A percentile compares a stretch with the other conserved stretches of the same genome.
phyloP scores from a whole-genome alignment of 140 eudicot genomes.

The Senecio squalidus region DNA sequence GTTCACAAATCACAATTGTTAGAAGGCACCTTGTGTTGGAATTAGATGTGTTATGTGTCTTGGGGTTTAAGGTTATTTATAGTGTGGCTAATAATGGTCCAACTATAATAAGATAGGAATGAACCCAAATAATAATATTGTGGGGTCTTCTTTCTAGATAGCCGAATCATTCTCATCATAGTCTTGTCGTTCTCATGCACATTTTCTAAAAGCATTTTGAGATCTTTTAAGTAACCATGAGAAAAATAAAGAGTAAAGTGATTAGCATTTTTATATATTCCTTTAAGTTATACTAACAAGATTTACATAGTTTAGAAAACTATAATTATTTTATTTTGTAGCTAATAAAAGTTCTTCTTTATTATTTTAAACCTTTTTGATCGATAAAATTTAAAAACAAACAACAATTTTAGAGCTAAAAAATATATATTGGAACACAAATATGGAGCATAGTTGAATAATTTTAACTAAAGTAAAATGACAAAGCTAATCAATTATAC shows the following conservation, averaged over 20 bases:
- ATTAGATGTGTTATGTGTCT: conserved; percentile 10
- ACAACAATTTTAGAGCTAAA: no score
- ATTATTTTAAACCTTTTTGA: no score
- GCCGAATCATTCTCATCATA: conserved; percentile 31
- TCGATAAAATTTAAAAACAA: no score
- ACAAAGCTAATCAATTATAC: no score
- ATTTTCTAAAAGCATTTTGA: conserved; percentile 12
- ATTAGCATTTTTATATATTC: neutral
- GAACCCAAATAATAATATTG: conserved; percentile 19
- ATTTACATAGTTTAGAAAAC: no score
- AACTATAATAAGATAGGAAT: conserved; percentile 18
- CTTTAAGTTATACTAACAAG: no score
- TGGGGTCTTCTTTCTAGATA: conserved; percentile 15
- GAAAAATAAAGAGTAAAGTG: conserved; percentile 8
- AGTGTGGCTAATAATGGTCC: conserved; percentile 21
- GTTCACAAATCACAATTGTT: neutral
- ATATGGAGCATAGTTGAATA: no score
- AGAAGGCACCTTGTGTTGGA: no score
- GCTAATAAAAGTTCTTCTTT: no score
- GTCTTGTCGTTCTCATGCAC: conserved; percentile 32
- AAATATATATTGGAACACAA: no score
- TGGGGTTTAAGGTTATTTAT: conserved; percentile 20
- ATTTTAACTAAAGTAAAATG: no score
- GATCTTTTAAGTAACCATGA: conserved; percentile 7
- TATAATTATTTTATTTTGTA: no score